Conservation (phyloP, 306 rosid genomes). For the Herpetospermum pedunculosum region DNA sequence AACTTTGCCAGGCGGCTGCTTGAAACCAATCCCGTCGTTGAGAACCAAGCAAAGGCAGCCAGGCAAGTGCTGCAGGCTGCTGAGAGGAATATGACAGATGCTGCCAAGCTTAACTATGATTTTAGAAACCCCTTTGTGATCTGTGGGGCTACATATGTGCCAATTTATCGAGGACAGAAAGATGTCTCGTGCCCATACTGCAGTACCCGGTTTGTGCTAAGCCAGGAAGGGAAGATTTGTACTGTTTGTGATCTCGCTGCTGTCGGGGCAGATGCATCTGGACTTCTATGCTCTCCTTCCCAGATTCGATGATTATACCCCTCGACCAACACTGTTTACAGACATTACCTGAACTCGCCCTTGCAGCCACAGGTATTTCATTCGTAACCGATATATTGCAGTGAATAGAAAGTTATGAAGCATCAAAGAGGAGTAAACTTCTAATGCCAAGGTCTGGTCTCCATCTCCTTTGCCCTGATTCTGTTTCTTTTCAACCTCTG, state of each 20-base stretch:
- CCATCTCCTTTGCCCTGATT: neutral
- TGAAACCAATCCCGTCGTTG: constrained; percentile 76
- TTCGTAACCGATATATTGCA: neutral
- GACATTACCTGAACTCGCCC: neutral
- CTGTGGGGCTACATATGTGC: constrained; percentile 84
- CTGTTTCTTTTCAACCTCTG: constrained; percentile 10
- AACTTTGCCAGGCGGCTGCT: constrained; percentile 80
- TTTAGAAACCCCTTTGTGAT: constrained; percentile 83
- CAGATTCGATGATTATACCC: constrained; percentile 68
- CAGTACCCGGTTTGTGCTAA: constrained; percentile 59
- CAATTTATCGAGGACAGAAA: constrained; percentile 87
- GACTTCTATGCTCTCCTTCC: constrained; percentile 70
- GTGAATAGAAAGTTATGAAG: neutral
- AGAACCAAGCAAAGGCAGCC: constrained; percentile 72
- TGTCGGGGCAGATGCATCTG: constrained; percentile 86
- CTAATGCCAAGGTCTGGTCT: constrained; percentile 3
- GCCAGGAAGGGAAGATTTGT: constrained; percentile 15
- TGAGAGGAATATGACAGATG: constrained; percentile 79
- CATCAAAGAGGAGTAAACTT: neutral
- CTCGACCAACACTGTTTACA: neutral
- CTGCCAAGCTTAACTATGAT: constrained; percentile 65
- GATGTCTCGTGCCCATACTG: constrained; percentile 79
- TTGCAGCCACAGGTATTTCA: neutral
- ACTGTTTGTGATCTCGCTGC: constrained; percentile 70
- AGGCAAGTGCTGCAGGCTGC: constrained; percentile 90